These are phyloP conservation scores for Cyclotella atomus DNA, from an alignment of 108 stramenopile genomes.

Conservation along the genomic window DNA sequence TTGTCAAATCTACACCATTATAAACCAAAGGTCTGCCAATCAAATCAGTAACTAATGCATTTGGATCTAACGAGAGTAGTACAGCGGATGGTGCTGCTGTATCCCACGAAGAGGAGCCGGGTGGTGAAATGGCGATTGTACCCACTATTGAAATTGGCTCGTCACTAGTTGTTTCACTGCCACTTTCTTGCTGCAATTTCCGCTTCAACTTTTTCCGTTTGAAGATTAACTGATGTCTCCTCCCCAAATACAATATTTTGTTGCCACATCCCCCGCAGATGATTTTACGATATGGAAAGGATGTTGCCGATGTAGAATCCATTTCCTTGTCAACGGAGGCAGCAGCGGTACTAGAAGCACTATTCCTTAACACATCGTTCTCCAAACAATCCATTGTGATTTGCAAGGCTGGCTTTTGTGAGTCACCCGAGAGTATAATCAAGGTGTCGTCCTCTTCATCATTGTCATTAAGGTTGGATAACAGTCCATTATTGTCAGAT, in stretches of 20 bases:
- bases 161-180: neutral
- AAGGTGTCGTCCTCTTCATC: constrained; percentile 24
- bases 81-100: constrained; percentile 52
- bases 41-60: constrained; percentile 56
- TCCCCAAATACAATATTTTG: constrained; percentile 43
- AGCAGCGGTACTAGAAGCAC: no score
- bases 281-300: constrained; percentile 32
- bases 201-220: neutral
- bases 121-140: constrained; percentile 43
- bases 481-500: neutral
- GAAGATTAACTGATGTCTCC: constrained; percentile 20
- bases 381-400: constrained; percentile 42
- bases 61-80: constrained; percentile 49
- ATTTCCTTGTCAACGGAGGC: neutral
- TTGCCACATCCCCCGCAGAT: constrained; percentile 47
- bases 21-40: constrained; percentile 44
- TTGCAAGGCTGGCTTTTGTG: constrained; percentile 42
- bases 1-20: constrained; percentile 36
- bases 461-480: neutral
- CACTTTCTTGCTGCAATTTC: neutral
- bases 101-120: constrained; percentile 53
- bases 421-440: constrained; percentile 41
- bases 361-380: constrained; percentile 18
- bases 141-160: constrained; percentile 17
- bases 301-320: neutral